phyloP scores from a whole-genome alignment of 2,329 filamentous ascomycete species.

The Penicillium sclerotigenum region DNA sequence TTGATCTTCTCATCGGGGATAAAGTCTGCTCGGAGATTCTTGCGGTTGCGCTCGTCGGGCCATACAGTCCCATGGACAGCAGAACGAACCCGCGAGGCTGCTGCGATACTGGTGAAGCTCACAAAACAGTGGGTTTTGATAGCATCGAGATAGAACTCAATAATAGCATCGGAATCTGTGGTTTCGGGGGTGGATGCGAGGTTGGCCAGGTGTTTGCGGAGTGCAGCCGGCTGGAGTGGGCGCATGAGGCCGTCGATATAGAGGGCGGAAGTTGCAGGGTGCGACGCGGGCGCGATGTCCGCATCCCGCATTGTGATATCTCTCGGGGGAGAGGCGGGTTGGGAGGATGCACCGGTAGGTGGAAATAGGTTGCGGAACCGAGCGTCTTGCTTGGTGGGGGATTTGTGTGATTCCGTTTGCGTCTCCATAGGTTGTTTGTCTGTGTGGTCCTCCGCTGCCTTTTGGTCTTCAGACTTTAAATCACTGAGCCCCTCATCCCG shows the following conservation, averaged over 20 bases:
- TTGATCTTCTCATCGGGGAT: conserved; percentile 70
- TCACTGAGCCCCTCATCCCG: conserved; percentile 9
- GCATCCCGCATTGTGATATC: conserved; percentile 35
- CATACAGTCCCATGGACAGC: conserved; percentile 75
- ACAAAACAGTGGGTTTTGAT: conserved; percentile 88
- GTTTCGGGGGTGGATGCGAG: conserved; percentile 62
- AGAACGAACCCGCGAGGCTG: conserved; percentile 72
- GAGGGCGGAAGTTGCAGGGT: conserved; percentile 70
- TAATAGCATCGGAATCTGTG: conserved; percentile 56
- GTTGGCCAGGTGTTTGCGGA: conserved; percentile 66
- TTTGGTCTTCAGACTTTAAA: conserved; percentile 23
- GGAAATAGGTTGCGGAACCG: conserved; percentile 51
- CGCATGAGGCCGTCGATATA: conserved; percentile 92
- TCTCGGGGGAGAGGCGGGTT: conserved; percentile 26
- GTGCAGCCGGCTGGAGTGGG: conserved; percentile 66
- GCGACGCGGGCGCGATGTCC: conserved; percentile 57
- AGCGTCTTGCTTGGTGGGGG: conserved; percentile 38
- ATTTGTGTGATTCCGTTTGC: background rate
- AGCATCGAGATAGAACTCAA: conserved; percentile 73
- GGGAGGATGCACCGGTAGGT: conserved; percentile 24
- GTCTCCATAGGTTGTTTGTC: background rate
- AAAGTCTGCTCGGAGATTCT: conserved; percentile 84
- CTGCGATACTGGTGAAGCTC: conserved; percentile 63
- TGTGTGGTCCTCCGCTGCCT: conserved; percentile 12
- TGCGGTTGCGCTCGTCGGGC: conserved; percentile 82